Base-by-base conservation (phyloP, 2,329 filamentous ascomycete species). In the Nothopassalora personata region DNA sequence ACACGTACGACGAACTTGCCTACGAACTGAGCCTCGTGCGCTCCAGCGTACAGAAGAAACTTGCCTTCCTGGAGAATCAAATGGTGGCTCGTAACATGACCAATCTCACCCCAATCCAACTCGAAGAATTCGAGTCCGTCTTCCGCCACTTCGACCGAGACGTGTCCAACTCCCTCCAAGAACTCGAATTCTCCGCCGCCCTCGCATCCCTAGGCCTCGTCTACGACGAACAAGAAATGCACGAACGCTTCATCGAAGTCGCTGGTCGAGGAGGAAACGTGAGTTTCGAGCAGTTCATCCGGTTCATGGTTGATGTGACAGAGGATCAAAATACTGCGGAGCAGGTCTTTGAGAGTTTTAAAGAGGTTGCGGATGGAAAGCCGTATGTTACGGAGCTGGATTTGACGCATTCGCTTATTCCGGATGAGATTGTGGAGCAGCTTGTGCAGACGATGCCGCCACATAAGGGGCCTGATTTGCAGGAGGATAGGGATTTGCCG, bases 31-130 rank as follows among this genome's bases (percentile, higher is more conserved):
- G 90, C 15, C 82, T 99, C 31, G 94, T 97, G 58, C 92, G 91
- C 72, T 88, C 89, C 31, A 94, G 90, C 10, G 93, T 97, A 30
- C 88, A 91, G 64, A 99, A 97, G 80, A 99, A 99, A 77, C 84
- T 97, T 57, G 88, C 89, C 47, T 99, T 99, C 78, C 80, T 99
- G 57, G 93, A 99, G 72, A 99, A 99, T 77, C 94, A 99, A 76
- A 95, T 97, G 82, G 94, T 99, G 15, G 94, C 93, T 28, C 87
- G 94, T 63, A 96, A 89, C 77, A 99, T 99, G 94, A 99, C 94
- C 55, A 99, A 99, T 74, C 81, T 99, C 45, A 99, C 94, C 10
- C 94, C 94, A 0, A 97, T 99, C 69, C 94, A 99, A 75, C 82
- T 99, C 34, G 94, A 99, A 75, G 94, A 99, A 74, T 99, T 99